A percentile compares a stretch with the other conserved stretches of the same genome.
Conservation (phyloP, 352 stramenopile species). For the Phytophthora crassamura region DNA sequence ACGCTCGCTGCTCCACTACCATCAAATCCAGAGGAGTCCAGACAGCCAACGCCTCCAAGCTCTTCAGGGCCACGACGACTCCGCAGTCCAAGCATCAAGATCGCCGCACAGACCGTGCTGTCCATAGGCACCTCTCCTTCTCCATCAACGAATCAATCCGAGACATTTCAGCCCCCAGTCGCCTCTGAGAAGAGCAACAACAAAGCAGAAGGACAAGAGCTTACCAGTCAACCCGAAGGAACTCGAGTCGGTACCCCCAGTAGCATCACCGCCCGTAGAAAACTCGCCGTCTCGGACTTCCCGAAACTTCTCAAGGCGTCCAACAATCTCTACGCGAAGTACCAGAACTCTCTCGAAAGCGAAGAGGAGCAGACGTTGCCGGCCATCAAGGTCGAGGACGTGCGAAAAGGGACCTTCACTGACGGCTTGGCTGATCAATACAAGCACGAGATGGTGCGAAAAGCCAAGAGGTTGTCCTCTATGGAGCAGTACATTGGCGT, state of each 20-base stretch:
- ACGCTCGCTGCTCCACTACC: not conserved
- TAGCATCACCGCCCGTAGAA: slow-evolving; percentile 21
- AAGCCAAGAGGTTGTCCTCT: slow-evolving; percentile 51
- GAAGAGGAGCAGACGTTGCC: slow-evolving; percentile 26
- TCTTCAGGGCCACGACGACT: slow-evolving; percentile 20
- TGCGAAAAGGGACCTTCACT: slow-evolving; percentile 59
- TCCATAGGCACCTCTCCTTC: slow-evolving; percentile 4
- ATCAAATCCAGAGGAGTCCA: not conserved
- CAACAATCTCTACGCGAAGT: slow-evolving; percentile 40
- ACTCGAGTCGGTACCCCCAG: not conserved
- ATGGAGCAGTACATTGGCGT: slow-evolving; percentile 67
- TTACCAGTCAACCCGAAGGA: slow-evolving; percentile 1
- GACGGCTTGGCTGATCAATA: slow-evolving; percentile 61
- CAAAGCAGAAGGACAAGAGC: slow-evolving; percentile 4
- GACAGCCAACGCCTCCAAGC: slow-evolving; percentile 18
- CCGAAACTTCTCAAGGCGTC: slow-evolving; percentile 42
- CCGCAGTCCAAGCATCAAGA: slow-evolving; percentile 41
- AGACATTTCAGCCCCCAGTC: not conserved
- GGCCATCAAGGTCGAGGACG: slow-evolving; percentile 53
- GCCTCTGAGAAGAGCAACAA: slow-evolving; percentile 4
- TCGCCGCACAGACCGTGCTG: slow-evolving; percentile 48
- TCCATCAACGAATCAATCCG: slow-evolving; percentile 26
- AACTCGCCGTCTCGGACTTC: slow-evolving; percentile 46
- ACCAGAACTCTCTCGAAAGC: slow-evolving; percentile 35
- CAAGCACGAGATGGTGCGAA: slow-evolving; percentile 63